A percentile compares a stretch with the other conserved stretches of the same genome.
Conservation (phyloP, 768 basidiomycete species). For the Tulasnella sp. region DNA sequence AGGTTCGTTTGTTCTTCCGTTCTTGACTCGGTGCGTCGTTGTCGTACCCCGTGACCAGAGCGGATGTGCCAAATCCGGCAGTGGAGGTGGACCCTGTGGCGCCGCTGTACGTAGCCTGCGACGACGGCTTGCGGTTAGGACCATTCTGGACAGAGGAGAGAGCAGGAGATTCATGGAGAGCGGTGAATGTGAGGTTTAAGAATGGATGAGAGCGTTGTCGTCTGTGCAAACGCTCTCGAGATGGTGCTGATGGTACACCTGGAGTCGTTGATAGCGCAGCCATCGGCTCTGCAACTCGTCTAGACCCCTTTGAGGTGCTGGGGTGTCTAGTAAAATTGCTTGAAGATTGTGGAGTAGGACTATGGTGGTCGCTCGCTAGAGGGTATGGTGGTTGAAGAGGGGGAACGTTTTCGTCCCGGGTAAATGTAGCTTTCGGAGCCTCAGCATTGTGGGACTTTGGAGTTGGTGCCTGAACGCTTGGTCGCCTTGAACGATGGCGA, state of each 20-base stretch:
- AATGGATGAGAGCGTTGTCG: slow-evolving; percentile 20
- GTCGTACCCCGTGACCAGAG: background rate
- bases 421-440: background rate
- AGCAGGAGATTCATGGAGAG: background rate
- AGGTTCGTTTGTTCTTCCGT: background rate
- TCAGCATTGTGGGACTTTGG: background rate
- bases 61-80: background rate
- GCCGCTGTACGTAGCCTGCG: background rate
- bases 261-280: background rate
- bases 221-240: background rate
- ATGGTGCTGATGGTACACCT: background rate
- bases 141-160: background rate
- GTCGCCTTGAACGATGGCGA: background rate
- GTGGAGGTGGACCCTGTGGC: slow-evolving; percentile 3
- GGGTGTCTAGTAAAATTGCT: background rate
- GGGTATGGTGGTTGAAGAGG: background rate
- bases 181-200: slow-evolving; percentile 15
- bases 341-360: background rate
- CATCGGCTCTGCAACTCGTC: background rate
- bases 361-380: background rate
- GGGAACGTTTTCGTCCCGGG: background rate
- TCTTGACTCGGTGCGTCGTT: slow-evolving; percentile 1
- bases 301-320: background rate
- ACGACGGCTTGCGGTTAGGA: background rate
- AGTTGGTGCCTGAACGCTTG: background rate